These are phyloP conservation scores for Pythium periplocum DNA, from an alignment of 352 stramenopile species.

Conservation along the genomic window DNA sequence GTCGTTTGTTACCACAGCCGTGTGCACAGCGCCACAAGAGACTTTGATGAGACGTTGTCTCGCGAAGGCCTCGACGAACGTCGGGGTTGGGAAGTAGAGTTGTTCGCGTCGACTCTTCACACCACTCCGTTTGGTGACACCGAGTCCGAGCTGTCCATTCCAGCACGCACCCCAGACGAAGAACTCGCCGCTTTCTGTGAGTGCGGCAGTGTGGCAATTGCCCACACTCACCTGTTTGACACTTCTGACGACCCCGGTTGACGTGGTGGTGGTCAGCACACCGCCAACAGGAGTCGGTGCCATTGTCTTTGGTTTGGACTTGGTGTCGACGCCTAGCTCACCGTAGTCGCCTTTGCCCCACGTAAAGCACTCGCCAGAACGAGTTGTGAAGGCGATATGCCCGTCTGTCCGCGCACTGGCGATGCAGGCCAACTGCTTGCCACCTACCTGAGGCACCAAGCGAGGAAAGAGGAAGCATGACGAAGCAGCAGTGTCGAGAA, in stretches of 20 bases:
- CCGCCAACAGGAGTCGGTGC: background rate
- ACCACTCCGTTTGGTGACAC: constrained; percentile 46
- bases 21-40: constrained; percentile 88
- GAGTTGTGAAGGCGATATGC: constrained; percentile 39
- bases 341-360: constrained; percentile 61
- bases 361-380: constrained; percentile 36
- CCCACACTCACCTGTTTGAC: constrained; percentile 43
- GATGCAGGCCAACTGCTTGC: constrained; percentile 22
- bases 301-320: background rate
- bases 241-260: background rate
- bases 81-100: constrained; percentile 62
- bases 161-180: constrained; percentile 67
- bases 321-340: constrained; percentile 36
- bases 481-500: background rate
- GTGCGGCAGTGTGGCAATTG: constrained; percentile 51
- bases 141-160: constrained; percentile 65
- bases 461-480: constrained; percentile 44
- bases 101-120: constrained; percentile 39
- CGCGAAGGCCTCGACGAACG: constrained; percentile 42
- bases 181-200: constrained; percentile 42
- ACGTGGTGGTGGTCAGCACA: constrained; percentile 9
- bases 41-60: constrained; percentile 51
- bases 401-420: constrained; percentile 38
- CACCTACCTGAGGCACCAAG: constrained; percentile 25
- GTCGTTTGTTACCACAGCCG: constrained; percentile 42